Evolutionary conservation across 2,329 filamentous ascomycete genomes (phyloP).

Genomic region (Magnaporthiopsis incrustans): DNA sequence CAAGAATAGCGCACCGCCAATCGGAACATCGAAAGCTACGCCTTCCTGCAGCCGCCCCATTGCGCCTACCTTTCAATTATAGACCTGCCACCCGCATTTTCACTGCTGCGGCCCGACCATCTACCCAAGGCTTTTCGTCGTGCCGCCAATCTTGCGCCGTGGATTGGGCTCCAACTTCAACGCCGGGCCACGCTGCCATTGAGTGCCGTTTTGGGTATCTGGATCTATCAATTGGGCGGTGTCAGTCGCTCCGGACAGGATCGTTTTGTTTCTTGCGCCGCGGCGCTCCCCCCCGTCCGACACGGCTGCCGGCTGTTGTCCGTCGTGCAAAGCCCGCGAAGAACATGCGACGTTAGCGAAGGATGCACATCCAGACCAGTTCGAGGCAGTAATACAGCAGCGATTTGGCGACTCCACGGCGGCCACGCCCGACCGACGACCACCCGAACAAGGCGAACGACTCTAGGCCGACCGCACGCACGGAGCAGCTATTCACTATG

Average conservation of each 20-base stretch:
- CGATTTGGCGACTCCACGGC: slow-evolving; percentile 1
- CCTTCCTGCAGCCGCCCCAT: slow-evolving; percentile 2
- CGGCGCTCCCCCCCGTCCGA: too few species aligned
- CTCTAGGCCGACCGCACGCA: neutral
- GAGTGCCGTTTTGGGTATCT: neutral
- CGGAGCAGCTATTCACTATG: neutral
- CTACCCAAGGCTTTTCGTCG: neutral
- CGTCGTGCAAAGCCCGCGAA: neutral
- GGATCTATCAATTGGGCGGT: neutral
- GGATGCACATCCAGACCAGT: neutral
- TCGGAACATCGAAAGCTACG: neutral
- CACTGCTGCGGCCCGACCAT: neutral
- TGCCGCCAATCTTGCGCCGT: too few species aligned
- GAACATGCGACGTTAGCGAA: neutral
- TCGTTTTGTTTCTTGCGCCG: neutral
- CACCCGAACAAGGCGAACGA: neutral
- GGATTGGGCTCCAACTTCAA: neutral
- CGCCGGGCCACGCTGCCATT: neutral
- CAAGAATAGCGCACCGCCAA: neutral
- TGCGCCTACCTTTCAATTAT: slow-evolving; percentile 9
- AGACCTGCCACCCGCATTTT: neutral
- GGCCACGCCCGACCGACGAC: neutral
- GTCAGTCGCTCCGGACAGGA: neutral
- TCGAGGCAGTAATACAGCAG: slow-evolving; percentile 1
- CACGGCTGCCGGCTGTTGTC: neutral